Conservation (phyloP, 768 basidiomycete species). For the Tricholoma saponaceum region DNA sequence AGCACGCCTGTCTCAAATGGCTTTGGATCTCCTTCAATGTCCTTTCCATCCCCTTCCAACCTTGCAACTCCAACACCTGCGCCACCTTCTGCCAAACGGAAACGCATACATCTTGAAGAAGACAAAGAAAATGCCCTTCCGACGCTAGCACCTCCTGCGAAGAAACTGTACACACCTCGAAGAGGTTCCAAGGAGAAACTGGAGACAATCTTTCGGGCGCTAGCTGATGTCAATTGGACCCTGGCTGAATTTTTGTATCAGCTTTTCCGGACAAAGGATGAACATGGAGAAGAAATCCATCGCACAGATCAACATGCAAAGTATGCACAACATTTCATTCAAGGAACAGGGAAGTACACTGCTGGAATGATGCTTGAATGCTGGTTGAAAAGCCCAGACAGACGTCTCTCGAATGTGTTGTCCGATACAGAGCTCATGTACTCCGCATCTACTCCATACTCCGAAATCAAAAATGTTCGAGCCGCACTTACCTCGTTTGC, state of each 20-base stretch:
- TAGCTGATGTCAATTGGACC: too few relatives aligned
- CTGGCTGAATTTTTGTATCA: background rate
- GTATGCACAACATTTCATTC: background rate
- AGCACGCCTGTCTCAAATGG: too few relatives aligned
- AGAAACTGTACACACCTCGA: too few relatives aligned
- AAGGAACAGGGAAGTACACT: background rate
- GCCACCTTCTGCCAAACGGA: too few relatives aligned
- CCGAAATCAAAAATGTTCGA: constrained; percentile 8
- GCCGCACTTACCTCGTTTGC: background rate
- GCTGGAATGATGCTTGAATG: background rate
- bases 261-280: constrained; percentile 7
- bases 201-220: too few relatives aligned
- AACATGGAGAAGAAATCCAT: background rate
- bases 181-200: too few relatives aligned
- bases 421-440: background rate
- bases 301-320: background rate
- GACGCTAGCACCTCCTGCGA: too few relatives aligned
- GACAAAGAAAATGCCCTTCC: too few relatives aligned
- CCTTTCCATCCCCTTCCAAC: too few relatives aligned
- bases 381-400: background rate
- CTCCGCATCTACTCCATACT: constrained; percentile 6
- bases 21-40: too few relatives aligned
- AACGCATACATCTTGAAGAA: too few relatives aligned
- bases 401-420: background rate
- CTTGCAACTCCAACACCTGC: too few relatives aligned